Base-by-base conservation (phyloP, 2,329 filamentous ascomycete species). In the Calonectria pseudoturangicola region DNA sequence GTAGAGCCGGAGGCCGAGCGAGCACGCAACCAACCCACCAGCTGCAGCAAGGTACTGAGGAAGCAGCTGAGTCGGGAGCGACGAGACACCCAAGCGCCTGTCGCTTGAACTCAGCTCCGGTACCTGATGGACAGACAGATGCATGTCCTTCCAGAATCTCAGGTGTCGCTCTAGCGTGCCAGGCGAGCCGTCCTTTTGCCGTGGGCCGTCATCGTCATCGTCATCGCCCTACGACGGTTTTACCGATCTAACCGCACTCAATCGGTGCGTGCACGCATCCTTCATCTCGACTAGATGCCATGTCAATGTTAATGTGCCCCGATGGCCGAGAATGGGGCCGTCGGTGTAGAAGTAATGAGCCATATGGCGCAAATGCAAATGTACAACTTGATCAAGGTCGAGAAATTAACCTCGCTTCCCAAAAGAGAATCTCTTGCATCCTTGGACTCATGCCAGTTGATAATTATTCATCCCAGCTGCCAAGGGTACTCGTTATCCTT, bases 401-500 rank as follows among this genome's bases (percentile, higher is more conserved):
- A 72, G 36, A 30, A 60, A 68, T 67, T 50, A 45, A 51, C 45
- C 25, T 60, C 45, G 25, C 45, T 68, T 64, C 70, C 70, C 43
- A 64, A 65, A 60, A 25, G 58, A 66, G 65, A 50, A 68, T 50
- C 30, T 27, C 18, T 45, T 48, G 30, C 70, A 65, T 47, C 47
- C 36, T 41, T 45, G 60, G 39, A 54, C 68, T 60, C 30, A 66
- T 43, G 4, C 43, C 41, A 16, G 39, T 36, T 58, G 36, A 43
- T 33, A 69, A 69, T 54, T 41, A 43, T 36, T 36, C 47, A 64
- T 51, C 66, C 66, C 56, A 33, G 56, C 36, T 50, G 58, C 43
- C 68, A 66, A 50, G 68, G 64, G 58, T 48, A 15, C 25, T 45
- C 48, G 25, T 30, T n/a, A 71, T 68, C 65, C 73, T 36, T 66